phyloP scores from a whole-genome alignment of 2,329 filamentous ascomycete genomes.

The Sporothrix protearum region DNA sequence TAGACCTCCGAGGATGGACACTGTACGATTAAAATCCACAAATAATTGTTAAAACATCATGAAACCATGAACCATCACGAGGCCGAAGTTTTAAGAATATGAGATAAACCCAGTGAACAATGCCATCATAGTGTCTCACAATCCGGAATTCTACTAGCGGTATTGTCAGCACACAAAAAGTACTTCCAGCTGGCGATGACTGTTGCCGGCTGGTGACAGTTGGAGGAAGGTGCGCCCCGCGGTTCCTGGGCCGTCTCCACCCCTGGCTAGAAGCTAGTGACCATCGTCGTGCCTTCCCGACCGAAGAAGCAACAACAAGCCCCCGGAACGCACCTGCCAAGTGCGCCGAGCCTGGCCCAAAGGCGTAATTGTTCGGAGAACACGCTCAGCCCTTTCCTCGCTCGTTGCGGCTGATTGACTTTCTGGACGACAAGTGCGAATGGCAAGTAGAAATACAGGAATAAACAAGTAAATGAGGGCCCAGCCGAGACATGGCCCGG shows the following conservation, averaged over 20 bases:
- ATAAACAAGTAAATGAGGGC: slow-evolving; percentile 10
- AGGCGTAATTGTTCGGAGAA: background rate
- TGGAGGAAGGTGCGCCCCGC: background rate
- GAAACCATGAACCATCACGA: background rate
- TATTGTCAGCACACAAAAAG: background rate
- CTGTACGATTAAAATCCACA: background rate
- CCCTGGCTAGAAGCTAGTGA: background rate
- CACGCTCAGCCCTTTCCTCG: background rate
- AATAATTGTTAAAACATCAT: background rate
- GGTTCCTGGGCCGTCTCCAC: background rate
- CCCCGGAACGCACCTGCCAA: slow-evolving; percentile 1
- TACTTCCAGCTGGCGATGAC: background rate
- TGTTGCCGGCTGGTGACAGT: background rate
- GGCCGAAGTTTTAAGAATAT: background rate
- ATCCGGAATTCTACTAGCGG: background rate
- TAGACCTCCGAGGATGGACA: background rate
- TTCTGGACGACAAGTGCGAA: background rate
- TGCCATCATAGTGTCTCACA: background rate
- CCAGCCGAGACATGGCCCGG: background rate
- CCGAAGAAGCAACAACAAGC: background rate
- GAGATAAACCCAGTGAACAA: background rate
- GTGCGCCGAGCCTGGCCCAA: background rate
- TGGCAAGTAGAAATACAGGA: background rate
- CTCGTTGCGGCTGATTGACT: background rate
- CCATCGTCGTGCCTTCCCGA: background rate